Base-by-base conservation (phyloP, 305 asterid genomes). In the Fraxinus ornus region DNA sequence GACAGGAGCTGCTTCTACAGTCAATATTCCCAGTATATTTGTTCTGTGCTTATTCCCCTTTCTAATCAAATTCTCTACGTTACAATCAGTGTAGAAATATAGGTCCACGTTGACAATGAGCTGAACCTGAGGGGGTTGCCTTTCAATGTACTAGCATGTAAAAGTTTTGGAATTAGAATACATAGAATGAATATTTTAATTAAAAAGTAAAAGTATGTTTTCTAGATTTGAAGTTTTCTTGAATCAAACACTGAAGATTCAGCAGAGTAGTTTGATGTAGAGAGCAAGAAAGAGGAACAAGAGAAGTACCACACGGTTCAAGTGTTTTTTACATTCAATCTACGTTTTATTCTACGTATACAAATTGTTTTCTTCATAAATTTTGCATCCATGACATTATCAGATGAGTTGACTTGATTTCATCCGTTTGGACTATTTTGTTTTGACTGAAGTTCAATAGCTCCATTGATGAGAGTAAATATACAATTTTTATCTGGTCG, bases 1-100 rank as follows among this genome's bases (percentile, higher is more conserved):
- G 83, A 85, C 93, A 2, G 95, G 95, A 83, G 90, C 86, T 75
- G 93, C 93, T 83, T 83, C 96, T 55, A 52, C 83, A n/a, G 78
- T 81, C 83, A 74, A 83, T 62, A 72, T 83, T 81, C 85, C 90
- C 26, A 76, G 62, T 84, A 41, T 77, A 76, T 75, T 86, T 41
- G 57, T 71, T 78, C 39, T 86, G 36, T 86, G 81, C 86, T 71
- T 84, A 24, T 81, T 74, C 44, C 57, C 75, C 19, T 75, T 87
- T 79, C 85, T 85, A 78, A 8, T 86, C 32, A 17, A 76, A 78
- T 70, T 84, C 52, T 85, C 79, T 83, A 80, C 80, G 30, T 77
- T 90, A 80, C 86, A 80, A 88, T 77, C 39, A 80, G 78, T 55
- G 73, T 39, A 10, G 35, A 62, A 66, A 75, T 73, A 81, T 78